Percentiles rank a stretch among this genome's conserved stretches.
phyloP scores from a whole-genome alignment of 2,329 filamentous ascomycete genomes.

The Epichloe aotearoae region DNA sequence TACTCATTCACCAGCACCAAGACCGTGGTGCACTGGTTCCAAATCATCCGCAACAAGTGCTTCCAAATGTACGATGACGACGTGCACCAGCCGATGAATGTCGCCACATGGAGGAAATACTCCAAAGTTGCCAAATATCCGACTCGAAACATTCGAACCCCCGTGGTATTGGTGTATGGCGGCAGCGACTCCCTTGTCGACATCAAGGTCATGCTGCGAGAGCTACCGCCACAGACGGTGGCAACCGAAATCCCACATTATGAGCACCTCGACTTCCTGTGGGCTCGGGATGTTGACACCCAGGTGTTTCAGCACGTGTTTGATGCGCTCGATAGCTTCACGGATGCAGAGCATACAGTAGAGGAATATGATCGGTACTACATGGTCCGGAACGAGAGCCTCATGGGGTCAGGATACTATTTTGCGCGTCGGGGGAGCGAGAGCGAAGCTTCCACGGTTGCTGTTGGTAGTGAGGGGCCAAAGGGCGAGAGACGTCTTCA shows the following conservation, averaged over 20 bases:
- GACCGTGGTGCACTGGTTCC: conserved; percentile 97
- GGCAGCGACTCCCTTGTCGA: conserved; percentile 90
- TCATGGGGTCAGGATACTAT: conserved; percentile 26
- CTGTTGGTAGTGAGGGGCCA: conserved; percentile 5
- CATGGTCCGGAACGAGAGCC: conserved; percentile 35
- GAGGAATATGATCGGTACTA: conserved; percentile 49
- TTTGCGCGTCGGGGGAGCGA: conserved; percentile 19
- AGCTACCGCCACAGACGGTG: conserved; percentile 72
- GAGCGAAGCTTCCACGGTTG: conserved; percentile 22
- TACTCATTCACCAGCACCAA: conserved; percentile 97
- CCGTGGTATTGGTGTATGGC: conserved; percentile 85
- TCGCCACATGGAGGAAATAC: conserved; percentile 64
- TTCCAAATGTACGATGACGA: conserved; percentile 99
- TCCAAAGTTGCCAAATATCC: conserved; percentile 96
- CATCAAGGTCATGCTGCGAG: conserved; percentile 81
- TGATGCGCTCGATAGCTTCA: conserved; percentile 67
- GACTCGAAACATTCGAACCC: conserved; percentile 92
- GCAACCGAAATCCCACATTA: conserved; percentile 83
- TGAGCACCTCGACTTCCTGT: conserved; percentile 93
- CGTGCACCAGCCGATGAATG: conserved; percentile 60
- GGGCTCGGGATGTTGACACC: conserved; percentile 72
- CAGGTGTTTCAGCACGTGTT: conserved; percentile 88
- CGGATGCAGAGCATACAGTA: conserved; percentile 40
- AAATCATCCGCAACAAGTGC: conserved; percentile 89
- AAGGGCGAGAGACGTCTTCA: conserved; percentile 10